Evolutionary conservation across 169 alveolate species (phyloP).

Genomic region (Cystoisospora suis): DNA sequence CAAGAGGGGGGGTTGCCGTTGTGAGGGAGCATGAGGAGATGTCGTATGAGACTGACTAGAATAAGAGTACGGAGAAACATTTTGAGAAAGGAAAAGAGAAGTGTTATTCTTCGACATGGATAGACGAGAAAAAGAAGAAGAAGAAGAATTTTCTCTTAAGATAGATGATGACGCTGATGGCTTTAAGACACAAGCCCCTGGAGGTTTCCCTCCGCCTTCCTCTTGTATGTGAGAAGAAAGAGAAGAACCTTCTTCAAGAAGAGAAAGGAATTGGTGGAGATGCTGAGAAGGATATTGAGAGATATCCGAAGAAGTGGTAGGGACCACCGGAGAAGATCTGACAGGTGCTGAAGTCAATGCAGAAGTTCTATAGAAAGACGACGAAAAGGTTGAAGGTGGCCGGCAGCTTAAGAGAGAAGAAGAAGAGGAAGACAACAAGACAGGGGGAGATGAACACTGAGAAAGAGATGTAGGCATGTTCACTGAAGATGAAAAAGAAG

Average conservation of each 20-base stretch:
- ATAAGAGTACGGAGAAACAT: not conserved
- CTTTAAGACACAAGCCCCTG: too few species aligned
- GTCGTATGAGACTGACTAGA: not conserved
- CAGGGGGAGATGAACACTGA: not conserved
- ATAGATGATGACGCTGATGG: too few species aligned
- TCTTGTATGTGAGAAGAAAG: not conserved
- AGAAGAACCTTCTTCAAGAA: not conserved
- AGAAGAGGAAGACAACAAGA: not conserved
- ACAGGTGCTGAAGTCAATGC: too few species aligned
- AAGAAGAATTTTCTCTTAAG: too few species aligned
- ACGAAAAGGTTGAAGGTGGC: too few species aligned
- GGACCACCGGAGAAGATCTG: too few species aligned
- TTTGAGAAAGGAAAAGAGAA: not conserved
- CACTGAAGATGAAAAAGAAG: not conserved
- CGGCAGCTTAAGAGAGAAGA: not conserved
- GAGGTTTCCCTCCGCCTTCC: too few species aligned
- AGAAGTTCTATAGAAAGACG: too few species aligned
- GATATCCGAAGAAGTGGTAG: not conserved
- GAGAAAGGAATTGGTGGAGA: not conserved
- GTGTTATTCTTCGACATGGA: not conserved
- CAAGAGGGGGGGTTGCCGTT: not conserved
- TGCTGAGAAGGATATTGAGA: not conserved
- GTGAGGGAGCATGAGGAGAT: not conserved
- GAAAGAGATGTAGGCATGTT: not conserved
- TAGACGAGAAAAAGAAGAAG: not conserved